A percentile compares a stretch with the other conserved stretches of the same genome.
Conservation (phyloP, 305 asterid genomes). For the Fraxinus sp. region DNA sequence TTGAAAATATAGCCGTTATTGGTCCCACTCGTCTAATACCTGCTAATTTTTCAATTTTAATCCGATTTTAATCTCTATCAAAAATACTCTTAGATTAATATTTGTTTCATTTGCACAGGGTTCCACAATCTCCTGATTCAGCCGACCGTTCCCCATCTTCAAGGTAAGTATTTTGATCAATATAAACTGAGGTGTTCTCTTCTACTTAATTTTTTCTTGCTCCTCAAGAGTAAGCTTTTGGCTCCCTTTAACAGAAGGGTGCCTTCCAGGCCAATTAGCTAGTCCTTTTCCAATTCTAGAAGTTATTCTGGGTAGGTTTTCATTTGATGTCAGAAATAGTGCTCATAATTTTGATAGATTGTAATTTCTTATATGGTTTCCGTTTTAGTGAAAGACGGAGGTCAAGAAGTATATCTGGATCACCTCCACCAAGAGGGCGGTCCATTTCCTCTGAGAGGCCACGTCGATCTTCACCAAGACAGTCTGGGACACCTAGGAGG, state of each 20-base stretch:
- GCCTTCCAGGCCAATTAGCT: conserved; percentile 53
- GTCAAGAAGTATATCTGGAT: conserved; percentile 60
- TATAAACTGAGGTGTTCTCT: not conserved
- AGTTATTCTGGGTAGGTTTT: conserved; percentile 45
- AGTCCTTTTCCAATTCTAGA: conserved; percentile 41
- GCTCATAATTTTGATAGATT: conserved; percentile 2
- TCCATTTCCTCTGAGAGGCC: conserved; percentile 59
- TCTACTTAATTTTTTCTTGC: not conserved
- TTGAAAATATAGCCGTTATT: too few relatives aligned
- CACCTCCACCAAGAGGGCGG: conserved; percentile 52
- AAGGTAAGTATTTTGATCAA: conserved; percentile 41
- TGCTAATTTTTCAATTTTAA: too few relatives aligned
- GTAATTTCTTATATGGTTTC: conserved; percentile 22
- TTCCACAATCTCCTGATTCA: conserved; percentile 58
- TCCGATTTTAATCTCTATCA: too few relatives aligned
- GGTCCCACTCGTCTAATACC: too few relatives aligned
- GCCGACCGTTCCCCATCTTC: conserved; percentile 50
- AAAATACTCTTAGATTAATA: conserved; percentile 18
- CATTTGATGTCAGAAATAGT: not conserved
- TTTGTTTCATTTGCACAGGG: conserved; percentile 38
- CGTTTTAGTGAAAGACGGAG: conserved; percentile 50
- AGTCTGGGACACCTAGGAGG: conserved; percentile 57
- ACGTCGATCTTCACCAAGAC: conserved; percentile 46
- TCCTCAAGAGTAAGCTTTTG: not conserved
- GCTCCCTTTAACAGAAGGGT: conserved; percentile 37